A percentile compares a stretch with the other conserved stretches of the same genome.
Conservation (phyloP, 495 filamentous ascomycete genomes). For the Platismatia glauca region DNA sequence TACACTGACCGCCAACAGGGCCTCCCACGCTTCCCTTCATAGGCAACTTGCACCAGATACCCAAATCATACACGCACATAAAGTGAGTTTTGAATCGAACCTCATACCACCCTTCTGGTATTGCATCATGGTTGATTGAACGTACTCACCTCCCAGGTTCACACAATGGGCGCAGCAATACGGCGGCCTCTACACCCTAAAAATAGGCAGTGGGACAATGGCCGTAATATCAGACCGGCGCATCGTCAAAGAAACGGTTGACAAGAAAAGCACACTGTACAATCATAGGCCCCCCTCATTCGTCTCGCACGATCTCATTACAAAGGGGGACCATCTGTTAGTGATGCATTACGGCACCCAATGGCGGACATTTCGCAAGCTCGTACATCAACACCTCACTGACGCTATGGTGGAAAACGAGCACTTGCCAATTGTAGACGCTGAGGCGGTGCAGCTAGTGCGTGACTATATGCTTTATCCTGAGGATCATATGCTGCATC, state of each 20-base stretch:
- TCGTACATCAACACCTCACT: conserved; percentile 33
- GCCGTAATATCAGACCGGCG: conserved; percentile 34
- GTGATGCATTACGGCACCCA: conserved; percentile 34
- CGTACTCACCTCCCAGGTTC: conserved; percentile 26
- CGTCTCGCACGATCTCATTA: conserved; percentile 37
- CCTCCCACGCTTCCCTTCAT: conserved; percentile 35
- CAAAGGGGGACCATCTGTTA: conserved; percentile 36
- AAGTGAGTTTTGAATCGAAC: neutral
- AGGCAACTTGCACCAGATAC: conserved; percentile 30
- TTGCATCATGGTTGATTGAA: neutral
- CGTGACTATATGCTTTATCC: conserved; percentile 30
- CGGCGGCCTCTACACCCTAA: conserved; percentile 38
- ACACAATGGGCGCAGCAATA: conserved; percentile 38
- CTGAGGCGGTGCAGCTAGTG: conserved; percentile 40
- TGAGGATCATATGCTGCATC: neutral
- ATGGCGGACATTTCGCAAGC: conserved; percentile 36
- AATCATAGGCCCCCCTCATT: conserved; percentile 38
- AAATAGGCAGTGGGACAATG: conserved; percentile 31
- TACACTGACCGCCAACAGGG: conserved; percentile 15
- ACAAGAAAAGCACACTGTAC: conserved; percentile 37
- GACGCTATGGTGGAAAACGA: conserved; percentile 36
- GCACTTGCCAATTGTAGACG: conserved; percentile 36
- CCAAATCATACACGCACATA: neutral
- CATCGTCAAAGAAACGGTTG: conserved; percentile 36
- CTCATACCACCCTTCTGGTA: neutral